A percentile compares a stretch with the other conserved stretches of the same genome.
phyloP scores from a whole-genome alignment of 306 rosid species.

The Rosa persica region DNA sequence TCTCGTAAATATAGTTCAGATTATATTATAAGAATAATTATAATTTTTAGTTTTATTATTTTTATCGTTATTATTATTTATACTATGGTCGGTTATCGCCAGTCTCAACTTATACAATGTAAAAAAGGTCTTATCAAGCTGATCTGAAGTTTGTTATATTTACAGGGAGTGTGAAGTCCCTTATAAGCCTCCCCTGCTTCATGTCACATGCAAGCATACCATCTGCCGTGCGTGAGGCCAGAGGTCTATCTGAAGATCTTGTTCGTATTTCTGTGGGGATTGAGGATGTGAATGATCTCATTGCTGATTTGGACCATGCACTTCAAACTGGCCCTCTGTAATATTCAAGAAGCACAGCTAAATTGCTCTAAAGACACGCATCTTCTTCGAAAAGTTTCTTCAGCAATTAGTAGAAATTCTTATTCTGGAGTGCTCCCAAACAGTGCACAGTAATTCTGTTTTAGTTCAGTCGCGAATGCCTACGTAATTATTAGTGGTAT shows the following conservation, averaged over 20 bases:
- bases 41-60: background rate
- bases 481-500: too few relatives aligned
- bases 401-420: background rate
- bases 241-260: conserved; percentile 87
- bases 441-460: background rate
- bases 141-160: conserved; percentile 9
- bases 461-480: background rate
- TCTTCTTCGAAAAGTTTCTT: background rate
- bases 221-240: conserved; percentile 65
- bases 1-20: too few relatives aligned
- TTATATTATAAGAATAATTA: too few relatives aligned
- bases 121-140: too few relatives aligned
- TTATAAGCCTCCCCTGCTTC: conserved; percentile 81
- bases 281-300: conserved; percentile 78
- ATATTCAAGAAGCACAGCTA: background rate
- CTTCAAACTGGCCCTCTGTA: conserved; percentile 60
- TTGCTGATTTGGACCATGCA: conserved; percentile 64
- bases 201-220: conserved; percentile 93
- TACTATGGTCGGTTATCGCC: background rate
- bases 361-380: background rate
- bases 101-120: background rate
- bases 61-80: background rate
- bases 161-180: conserved; percentile 90
- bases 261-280: conserved; percentile 83
- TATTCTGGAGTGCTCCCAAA: background rate